Base-by-base conservation (phyloP, 305 asterid species). In the Rubia tinctorum region DNA sequence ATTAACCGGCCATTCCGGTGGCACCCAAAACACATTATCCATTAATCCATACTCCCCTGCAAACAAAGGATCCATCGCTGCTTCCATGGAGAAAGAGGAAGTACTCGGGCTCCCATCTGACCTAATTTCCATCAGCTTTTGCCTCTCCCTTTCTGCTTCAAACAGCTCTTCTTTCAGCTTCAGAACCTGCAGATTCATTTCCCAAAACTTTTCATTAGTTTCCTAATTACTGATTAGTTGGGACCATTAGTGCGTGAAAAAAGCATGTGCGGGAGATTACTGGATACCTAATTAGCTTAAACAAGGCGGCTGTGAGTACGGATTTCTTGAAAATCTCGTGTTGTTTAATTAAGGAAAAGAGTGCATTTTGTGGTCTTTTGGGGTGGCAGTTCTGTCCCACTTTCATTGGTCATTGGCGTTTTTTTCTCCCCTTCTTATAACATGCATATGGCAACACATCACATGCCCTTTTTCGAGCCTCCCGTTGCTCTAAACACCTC, bases 41-140 rank as follows among this genome's bases (percentile, higher is more conserved):
- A 17, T 78, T 84, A 90, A 75, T 22, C 91, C 96, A 44, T 84
- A 86, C 4, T 81, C 90, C 22, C 88, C 95, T 0, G 83, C 77
- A 75, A 85, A 88, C 0, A 87, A 87, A 30, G 89, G 83, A 1
- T 85, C 84, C 74, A 82, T 78, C 7, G 58, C 58, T 2, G 79
- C 85, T 9, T 84, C 94, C 82, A 82, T 81, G 0, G 96, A 85
- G 25, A 89, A 74, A 0, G 95, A 85, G 9, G 59, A 53, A 7
- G 98, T 89, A 42, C 84, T 84, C 0, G 96, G 91, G 40, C 95
- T 93, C 27, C 86, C 88, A 1, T 83, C 85, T 15, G 71, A 30
- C 76, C 63, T 81, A 18, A 17, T 53, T 25, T 75, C 79, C 47
- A 82, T 17, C 14, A 91, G 62, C 79, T 86, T 80, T 0, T 82